These are phyloP conservation scores for Ogataea pini DNA, from an alignment of 805 yeast genomes.

Conservation along the genomic window DNA sequence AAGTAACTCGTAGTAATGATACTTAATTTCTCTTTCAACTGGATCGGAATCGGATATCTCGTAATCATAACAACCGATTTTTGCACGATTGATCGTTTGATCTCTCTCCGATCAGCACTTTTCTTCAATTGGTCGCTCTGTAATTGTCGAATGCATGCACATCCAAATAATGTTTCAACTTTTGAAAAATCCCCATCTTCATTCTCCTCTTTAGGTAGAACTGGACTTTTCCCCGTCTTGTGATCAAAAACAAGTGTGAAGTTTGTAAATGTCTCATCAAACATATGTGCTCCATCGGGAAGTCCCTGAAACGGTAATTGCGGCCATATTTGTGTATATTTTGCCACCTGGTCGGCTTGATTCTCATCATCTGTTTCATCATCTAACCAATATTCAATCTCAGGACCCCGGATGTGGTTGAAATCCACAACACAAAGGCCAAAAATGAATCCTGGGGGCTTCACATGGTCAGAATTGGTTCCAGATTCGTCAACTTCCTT, in stretches of 20 bases:
- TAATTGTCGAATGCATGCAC: constrained; percentile 89
- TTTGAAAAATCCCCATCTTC: constrained; percentile 25
- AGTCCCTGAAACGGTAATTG: constrained; percentile 90
- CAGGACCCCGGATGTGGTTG: constrained; percentile 92
- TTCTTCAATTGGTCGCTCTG: constrained; percentile 53
- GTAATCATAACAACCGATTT: constrained; percentile 84
- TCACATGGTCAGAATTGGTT: neutral
- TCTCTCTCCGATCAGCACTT: constrained; percentile 33
- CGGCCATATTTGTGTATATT: constrained; percentile 62
- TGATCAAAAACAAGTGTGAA: constrained; percentile 80
- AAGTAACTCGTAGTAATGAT: constrained; percentile 87
- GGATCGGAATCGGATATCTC: constrained; percentile 83
- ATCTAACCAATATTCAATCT: constrained; percentile 85
- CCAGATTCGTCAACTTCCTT: too few relatives aligned
- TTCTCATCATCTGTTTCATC: constrained; percentile 37
- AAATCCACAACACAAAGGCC: constrained; percentile 91
- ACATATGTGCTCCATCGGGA: constrained; percentile 94
- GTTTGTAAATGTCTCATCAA: constrained; percentile 89
- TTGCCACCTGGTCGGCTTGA: constrained; percentile 32
- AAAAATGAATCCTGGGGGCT: constrained; percentile 46
- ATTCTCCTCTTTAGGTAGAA: constrained; percentile 38
- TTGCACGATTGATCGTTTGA: constrained; percentile 76
- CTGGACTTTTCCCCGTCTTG: constrained; percentile 45
- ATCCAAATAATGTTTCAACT: constrained; percentile 83
- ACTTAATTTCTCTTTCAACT: constrained; percentile 84